Percentiles rank a stretch among this genome's conserved stretches.
Evolutionary conservation across 169 alveolate species (phyloP).

Genomic region (Eimeria falciformis): DNA sequence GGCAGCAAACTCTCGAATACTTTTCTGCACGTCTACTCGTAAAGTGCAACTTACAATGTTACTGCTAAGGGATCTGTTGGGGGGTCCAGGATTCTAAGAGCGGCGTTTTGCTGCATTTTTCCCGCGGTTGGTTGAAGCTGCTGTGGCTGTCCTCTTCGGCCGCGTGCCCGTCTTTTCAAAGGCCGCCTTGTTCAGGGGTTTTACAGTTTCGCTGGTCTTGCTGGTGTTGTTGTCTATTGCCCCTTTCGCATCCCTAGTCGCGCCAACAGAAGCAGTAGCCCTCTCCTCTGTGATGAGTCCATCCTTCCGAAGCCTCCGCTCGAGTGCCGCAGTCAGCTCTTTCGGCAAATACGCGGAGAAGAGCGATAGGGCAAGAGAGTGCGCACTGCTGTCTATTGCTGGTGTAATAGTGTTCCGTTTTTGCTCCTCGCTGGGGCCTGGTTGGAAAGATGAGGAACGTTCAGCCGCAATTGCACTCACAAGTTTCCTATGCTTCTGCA

Average conservation of each 20-base stretch:
- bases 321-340: constrained; percentile 5
- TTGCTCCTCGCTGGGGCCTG: neutral
- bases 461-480: neutral
- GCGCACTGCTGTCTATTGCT: constrained; percentile 10
- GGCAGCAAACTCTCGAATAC: no score
- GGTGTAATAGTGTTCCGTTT: neutral
- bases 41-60: no score
- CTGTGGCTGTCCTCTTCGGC: constrained; percentile 28
- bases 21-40: no score
- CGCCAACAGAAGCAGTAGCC: neutral
- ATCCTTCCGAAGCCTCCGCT: constrained; percentile 29
- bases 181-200: neutral
- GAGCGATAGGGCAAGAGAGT: constrained; percentile 32
- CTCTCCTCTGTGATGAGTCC: neutral
- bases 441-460: neutral
- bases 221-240: neutral
- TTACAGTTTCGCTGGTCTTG: constrained; percentile 6
- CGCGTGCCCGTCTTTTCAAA: constrained; percentile 34
- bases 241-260: neutral
- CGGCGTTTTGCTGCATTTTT: neutral
- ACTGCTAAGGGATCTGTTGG: no score
- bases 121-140: neutral
- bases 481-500: neutral
- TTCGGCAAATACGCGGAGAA: constrained; percentile 24
- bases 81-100: neutral